Evolutionary conservation across 108 stramenopile species (phyloP), one percentile per base, ranked within the genome.

Genomic region (Skeletonema menzelii): DNA sequence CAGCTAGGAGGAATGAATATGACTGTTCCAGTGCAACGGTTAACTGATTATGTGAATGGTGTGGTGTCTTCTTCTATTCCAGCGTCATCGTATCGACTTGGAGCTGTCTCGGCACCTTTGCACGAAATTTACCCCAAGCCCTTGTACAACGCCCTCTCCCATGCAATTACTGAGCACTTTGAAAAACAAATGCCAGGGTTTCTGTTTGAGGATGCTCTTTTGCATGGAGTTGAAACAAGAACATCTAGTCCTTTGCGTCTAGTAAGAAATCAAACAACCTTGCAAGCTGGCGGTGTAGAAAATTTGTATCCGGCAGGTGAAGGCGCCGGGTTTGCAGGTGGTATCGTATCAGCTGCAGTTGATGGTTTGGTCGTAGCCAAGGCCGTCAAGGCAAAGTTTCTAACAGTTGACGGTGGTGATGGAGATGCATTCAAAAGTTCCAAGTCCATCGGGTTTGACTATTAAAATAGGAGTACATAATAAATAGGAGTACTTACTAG

Each of bases 321-420:
- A 73, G 97, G 97, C 26, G 97, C 97, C 49, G 97, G 97, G 7
- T 98, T 95, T 82, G 97, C 97, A 40, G 97, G 97, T 26, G 97
- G 97, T 3, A 98, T 98, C 47, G 96, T 98, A 57, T 95, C 92
- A 56, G 97, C 97, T 34, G 96, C 96, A 17, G 95, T 96, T 46
- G 97, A 98, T 76, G 97, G 97, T 27, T 70, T 95, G 14, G 65
- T 84, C 15, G 96, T 97, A 34, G 97, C 90, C 19, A 83, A 90
- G 60, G 85, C 91, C 10, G 82, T 97, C 19, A 65, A 89, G 65
- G 82, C 82, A 35, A 76, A 83, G 28, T 83, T 87, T 66, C 65
- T 66, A 37, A 73, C 31, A 27, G 20, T 15, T 6, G 13, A 56
- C 19, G 47, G 59, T 20, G 59, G 32, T 44, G 28, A 61, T 13